These are phyloP conservation scores for Globisporangium takayamanum DNA, from an alignment of 352 stramenopile genomes.

Conservation along the genomic window DNA sequence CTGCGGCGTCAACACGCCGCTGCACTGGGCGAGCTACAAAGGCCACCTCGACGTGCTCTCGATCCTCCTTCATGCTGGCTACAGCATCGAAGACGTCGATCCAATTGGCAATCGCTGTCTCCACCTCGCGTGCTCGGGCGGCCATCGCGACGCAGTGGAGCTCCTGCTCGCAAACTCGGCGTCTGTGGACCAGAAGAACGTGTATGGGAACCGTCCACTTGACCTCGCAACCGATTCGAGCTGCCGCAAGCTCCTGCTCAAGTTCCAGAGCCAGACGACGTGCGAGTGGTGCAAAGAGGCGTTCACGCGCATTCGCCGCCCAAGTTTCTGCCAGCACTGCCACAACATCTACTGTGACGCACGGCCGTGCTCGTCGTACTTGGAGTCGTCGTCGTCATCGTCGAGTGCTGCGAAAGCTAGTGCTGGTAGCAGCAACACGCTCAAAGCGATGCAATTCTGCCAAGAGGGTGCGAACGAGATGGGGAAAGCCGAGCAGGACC, in stretches of 20 bases:
- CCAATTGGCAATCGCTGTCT: conserved; percentile 64
- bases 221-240: conserved; percentile 57
- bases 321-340: conserved; percentile 76
- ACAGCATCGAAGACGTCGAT: conserved; percentile 58
- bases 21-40: conserved; percentile 87
- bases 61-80: conserved; percentile 61
- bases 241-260: conserved; percentile 56
- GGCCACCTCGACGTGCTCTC: conserved; percentile 60
- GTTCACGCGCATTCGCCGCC: conserved; percentile 56
- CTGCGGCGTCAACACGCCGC: conserved; percentile 52
- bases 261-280: conserved; percentile 46
- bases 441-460: conserved; percentile 48
- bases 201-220: conserved; percentile 67
- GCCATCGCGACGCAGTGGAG: conserved; percentile 58
- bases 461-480: conserved; percentile 72
- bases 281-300: conserved; percentile 78
- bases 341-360: conserved; percentile 75
- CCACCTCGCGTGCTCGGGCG: conserved; percentile 68
- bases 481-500: conserved; percentile 57
- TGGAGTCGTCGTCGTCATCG: conserved; percentile 19
- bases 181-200: conserved; percentile 49
- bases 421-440: background rate
- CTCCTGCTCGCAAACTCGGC: conserved; percentile 64
- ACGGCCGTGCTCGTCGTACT: conserved; percentile 62
- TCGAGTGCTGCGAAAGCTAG: background rate